A percentile compares a stretch with the other conserved stretches of the same genome.
phyloP scores from a whole-genome alignment of 108 stramenopile genomes.

The Stephanodiscus minutulus region DNA sequence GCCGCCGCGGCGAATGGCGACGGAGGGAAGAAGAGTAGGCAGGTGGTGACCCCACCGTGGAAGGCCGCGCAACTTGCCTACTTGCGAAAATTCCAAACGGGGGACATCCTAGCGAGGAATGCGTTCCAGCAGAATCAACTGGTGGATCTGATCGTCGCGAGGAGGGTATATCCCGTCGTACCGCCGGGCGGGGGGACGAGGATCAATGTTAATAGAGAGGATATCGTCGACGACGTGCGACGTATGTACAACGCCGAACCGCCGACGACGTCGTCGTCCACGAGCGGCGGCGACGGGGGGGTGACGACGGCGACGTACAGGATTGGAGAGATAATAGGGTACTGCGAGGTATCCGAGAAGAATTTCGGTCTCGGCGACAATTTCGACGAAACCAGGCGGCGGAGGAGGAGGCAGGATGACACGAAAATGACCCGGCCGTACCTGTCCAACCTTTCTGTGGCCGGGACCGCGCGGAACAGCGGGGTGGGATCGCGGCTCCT shows the following conservation, averaged over 20 bases:
- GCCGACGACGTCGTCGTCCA: background rate
- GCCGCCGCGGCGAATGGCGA: background rate
- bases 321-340: constrained; percentile 74
- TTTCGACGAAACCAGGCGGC: constrained; percentile 11
- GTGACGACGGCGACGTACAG: background rate
- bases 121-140: constrained; percentile 39
- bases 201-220: background rate
- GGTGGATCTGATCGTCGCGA: constrained; percentile 63
- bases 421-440: constrained; percentile 52
- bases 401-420: constrained; percentile 1
- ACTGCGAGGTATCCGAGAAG: constrained; percentile 71
- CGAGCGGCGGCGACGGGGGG: constrained; percentile 12
- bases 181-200: background rate
- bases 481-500: constrained; percentile 75
- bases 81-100: constrained; percentile 43
- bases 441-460: constrained; percentile 74
- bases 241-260: constrained; percentile 32
- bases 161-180: constrained; percentile 43
- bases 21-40: too few relatives aligned
- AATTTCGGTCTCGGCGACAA: constrained; percentile 68
- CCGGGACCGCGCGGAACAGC: constrained; percentile 54
- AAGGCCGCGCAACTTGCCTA: constrained; percentile 43
- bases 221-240: background rate
- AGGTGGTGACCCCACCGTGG: constrained; percentile 14
- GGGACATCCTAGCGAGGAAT: constrained; percentile 37